A percentile compares a stretch with the other conserved stretches of the same genome.
phyloP scores from a whole-genome alignment of 164 flowering plant species.

The Aristolochia fimbriata region DNA sequence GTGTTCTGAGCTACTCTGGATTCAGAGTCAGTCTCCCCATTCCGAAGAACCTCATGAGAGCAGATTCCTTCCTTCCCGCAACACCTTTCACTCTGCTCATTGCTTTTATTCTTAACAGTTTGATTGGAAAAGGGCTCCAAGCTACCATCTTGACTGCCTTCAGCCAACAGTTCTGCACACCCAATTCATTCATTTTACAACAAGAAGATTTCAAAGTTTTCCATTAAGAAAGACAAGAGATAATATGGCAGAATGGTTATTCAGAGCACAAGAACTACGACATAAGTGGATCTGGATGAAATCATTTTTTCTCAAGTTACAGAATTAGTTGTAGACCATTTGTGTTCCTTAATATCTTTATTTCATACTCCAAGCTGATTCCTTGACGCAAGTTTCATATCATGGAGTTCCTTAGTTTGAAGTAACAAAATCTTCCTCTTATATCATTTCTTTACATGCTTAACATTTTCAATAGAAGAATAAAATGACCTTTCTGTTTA shows the following conservation, averaged over 20 bases:
- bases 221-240: too few species aligned
- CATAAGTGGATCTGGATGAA: too few species aligned
- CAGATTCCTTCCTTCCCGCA: conserved; percentile 76
- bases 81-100: conserved; percentile 38
- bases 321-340: too few species aligned
- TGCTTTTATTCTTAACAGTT: conserved; percentile 9
- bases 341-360: too few species aligned
- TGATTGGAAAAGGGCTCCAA: conserved; percentile 15
- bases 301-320: too few species aligned
- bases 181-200: neutral
- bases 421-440: too few species aligned
- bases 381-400: too few species aligned
- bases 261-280: too few species aligned
- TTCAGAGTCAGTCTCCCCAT: conserved; percentile 39
- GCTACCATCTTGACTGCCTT: conserved; percentile 7
- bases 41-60: conserved; percentile 77
- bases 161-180: neutral
- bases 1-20: conserved; percentile 18
- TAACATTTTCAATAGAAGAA: neutral
- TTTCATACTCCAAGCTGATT: too few species aligned
- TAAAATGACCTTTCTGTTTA: conserved; percentile 49
- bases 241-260: too few species aligned
- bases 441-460: neutral
- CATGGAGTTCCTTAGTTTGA: too few species aligned
- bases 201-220: neutral